phyloP scores from a whole-genome alignment of 129 eudicot species.

The Rutidosis leptorrhynchoides region DNA sequence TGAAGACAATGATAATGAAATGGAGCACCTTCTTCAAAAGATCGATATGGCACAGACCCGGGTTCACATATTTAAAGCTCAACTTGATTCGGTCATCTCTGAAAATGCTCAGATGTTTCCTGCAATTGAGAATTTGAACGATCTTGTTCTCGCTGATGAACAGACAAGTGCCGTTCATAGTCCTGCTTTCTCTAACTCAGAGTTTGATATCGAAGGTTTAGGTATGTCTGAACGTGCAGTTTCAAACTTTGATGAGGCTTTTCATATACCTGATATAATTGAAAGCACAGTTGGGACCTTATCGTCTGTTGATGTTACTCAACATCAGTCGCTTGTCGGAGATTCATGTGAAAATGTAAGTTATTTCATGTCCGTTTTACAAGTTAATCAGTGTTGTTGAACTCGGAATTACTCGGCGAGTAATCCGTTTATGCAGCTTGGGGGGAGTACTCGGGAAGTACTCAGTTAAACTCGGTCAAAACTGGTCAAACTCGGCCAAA shows the following conservation, averaged over 20 bases:
- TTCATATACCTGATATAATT: conserved; percentile 78
- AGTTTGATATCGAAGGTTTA: conserved; percentile 63
- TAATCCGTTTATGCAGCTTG: too few relatives aligned
- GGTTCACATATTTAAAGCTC: conserved; percentile 60
- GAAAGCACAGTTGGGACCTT: conserved; percentile 81
- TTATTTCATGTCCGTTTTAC: background rate
- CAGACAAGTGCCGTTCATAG: conserved; percentile 60
- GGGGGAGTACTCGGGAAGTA: too few relatives aligned
- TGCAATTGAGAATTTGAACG: conserved; percentile 64
- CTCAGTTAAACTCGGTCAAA: too few relatives aligned
- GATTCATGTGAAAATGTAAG: conserved; percentile 80
- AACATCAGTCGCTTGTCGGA: conserved; percentile 53
- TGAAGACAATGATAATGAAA: conserved; percentile 47
- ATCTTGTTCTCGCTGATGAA: conserved; percentile 48
- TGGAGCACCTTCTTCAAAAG: conserved; percentile 59
- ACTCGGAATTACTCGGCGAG: too few relatives aligned
- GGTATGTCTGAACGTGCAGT: conserved; percentile 52
- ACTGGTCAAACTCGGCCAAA: too few relatives aligned
- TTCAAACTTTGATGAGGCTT: conserved; percentile 62
- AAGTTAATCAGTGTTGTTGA: too few relatives aligned
- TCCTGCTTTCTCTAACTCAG: conserved; percentile 74
- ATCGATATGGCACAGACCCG: conserved; percentile 66
- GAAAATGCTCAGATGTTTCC: conserved; percentile 59
- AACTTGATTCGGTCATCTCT: conserved; percentile 53
- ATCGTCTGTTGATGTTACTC: conserved; percentile 69